These are phyloP conservation scores for Syzygium jambos DNA, from an alignment of 345 rosid genomes.

Conservation along the genomic window DNA sequence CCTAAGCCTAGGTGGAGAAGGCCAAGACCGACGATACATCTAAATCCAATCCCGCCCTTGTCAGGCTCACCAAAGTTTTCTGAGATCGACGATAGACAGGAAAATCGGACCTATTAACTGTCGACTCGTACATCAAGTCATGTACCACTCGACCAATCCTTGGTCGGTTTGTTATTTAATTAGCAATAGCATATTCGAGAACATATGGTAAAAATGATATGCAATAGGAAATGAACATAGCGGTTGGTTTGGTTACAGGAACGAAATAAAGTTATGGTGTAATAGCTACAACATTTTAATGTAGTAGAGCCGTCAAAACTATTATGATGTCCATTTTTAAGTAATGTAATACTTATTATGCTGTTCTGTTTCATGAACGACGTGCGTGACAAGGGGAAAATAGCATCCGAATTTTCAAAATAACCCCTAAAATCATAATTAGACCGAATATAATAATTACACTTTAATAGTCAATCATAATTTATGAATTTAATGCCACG, in stretches of 20 bases:
- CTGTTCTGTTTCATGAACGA: not conserved
- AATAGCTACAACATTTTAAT: not conserved
- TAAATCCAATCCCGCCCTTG: not conserved
- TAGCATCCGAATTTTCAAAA: not conserved
- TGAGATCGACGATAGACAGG: not conserved
- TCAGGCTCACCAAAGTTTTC: not conserved
- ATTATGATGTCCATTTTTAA: not conserved
- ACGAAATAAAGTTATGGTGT: not conserved
- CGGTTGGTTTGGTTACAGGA: not conserved
- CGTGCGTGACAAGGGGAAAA: not conserved
- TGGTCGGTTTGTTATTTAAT: not conserved
- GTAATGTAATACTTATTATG: not conserved
- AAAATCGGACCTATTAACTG: not conserved
- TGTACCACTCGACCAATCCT: not conserved
- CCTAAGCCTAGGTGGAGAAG: not conserved
- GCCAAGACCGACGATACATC: rapidly evolving
- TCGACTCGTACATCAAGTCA: not conserved
- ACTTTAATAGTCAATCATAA: not conserved
- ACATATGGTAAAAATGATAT: not conserved
- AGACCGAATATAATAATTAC: not conserved
- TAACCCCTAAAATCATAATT: not conserved
- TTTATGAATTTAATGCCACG: not conserved
- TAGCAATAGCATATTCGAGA: not conserved
- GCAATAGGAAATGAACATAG: not conserved
- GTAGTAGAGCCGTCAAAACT: not conserved